Percentiles rank a stretch among this genome's conserved stretches.
phyloP scores from a whole-genome alignment of 805 yeast species.

The Kuraishia hungarica region DNA sequence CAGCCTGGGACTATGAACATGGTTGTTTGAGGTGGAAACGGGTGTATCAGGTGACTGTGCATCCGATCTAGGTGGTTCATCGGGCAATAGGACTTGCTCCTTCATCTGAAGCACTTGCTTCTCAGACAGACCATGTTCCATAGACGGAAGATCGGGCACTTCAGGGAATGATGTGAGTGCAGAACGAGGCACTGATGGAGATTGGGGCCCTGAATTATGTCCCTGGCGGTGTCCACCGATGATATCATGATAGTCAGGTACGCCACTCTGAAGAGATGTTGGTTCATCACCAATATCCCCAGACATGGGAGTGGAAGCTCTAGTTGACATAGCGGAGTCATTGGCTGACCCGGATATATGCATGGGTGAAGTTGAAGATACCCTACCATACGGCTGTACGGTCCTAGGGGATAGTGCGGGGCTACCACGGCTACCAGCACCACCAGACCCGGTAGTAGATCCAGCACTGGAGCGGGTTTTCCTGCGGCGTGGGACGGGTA shows the following conservation, averaged over 20 bases:
- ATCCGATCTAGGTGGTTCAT: constrained; percentile 30
- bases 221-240: constrained; percentile 3
- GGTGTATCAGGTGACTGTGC: not conserved
- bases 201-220: not conserved
- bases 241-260: constrained; percentile 1
- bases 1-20: not conserved
- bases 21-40: not conserved
- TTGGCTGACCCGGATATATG: not conserved
- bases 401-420: not conserved
- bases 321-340: not conserved
- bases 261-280: not conserved
- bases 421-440: not conserved
- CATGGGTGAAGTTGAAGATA: not conserved
- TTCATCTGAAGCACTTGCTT: constrained; percentile 45
- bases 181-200: not conserved
- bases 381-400: not conserved
- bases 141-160: constrained; percentile 4
- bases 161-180: not conserved
- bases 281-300: not conserved
- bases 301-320: not conserved
- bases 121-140: constrained; percentile 32
- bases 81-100: constrained; percentile 57
- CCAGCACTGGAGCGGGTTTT: constrained; percentile 7
- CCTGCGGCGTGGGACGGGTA: constrained; percentile 15
- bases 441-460: not conserved